These are phyloP conservation scores for Murraya koenigii DNA, from an alignment of 345 rosid genomes.

Conservation along the genomic window DNA sequence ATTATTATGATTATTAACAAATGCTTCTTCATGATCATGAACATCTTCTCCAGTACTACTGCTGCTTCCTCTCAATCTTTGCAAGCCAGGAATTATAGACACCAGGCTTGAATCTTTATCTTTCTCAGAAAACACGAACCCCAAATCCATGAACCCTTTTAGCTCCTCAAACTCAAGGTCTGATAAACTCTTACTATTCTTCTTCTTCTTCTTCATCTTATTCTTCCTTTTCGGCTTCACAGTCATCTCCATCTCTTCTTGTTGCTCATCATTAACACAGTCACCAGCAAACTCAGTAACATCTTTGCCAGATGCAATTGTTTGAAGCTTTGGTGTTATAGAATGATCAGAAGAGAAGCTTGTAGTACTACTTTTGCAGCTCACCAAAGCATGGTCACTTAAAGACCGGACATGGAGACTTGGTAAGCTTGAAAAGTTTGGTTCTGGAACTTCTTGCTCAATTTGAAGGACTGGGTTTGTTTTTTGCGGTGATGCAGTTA, in stretches of 20 bases:
- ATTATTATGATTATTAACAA: neutral
- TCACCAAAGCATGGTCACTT: constrained; percentile 41
- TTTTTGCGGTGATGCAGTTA: neutral
- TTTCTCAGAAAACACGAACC: constrained; percentile 67
- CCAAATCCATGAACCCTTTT: constrained; percentile 77
- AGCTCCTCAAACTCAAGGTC: constrained; percentile 24
- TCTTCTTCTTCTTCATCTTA: constrained; percentile 19
- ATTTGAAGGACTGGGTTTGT: constrained; percentile 16
- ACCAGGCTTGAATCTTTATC: constrained; percentile 51
- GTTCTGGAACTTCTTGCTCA: constrained; percentile 19
- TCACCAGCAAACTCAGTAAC: constrained; percentile 16
- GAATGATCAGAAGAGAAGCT: constrained; percentile 15
- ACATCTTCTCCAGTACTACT: neutral
- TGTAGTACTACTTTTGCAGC: neutral
- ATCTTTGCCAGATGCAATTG: constrained; percentile 56
- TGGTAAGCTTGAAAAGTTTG: constrained; percentile 17
- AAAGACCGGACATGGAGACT: constrained; percentile 33
- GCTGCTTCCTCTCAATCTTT: constrained; percentile 36
- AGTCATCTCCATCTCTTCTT: neutral
- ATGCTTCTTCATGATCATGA: constrained; percentile 12
- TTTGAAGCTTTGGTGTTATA: constrained; percentile 39
- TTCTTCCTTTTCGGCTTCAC: neutral
- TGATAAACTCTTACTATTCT: constrained; percentile 55
- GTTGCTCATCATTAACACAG: neutral
- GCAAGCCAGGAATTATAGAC: constrained; percentile 61